Evolutionary conservation across 176 grass and related monocot species (phyloP).

Genomic region (Oryza longistaminata): DNA sequence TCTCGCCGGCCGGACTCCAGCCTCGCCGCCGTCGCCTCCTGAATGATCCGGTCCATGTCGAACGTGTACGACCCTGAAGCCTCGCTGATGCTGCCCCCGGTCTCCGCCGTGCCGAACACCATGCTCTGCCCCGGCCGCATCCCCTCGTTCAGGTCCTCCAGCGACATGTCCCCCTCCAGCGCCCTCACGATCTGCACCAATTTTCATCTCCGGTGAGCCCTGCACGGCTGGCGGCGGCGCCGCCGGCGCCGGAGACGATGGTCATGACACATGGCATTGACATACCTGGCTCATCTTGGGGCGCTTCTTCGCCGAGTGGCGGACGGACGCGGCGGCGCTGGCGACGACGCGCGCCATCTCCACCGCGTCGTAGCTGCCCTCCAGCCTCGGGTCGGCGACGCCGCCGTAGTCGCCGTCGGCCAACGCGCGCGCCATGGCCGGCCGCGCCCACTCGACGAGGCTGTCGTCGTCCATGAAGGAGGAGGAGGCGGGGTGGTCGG

Average conservation of each 20-base stretch:
- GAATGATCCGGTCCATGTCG: constrained; percentile 38
- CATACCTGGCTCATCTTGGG: constrained; percentile 79
- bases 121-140: constrained; percentile 61
- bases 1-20: constrained; percentile 29
- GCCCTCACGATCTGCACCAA: constrained; percentile 63
- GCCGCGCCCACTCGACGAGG: constrained; percentile 71
- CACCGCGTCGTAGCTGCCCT: constrained; percentile 53
- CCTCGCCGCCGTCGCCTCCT: constrained; percentile 32
- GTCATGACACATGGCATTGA: neutral
- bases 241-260: neutral
- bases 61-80: constrained; percentile 16
- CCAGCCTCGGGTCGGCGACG: constrained; percentile 52
- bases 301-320: constrained; percentile 56
- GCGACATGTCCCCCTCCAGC: constrained; percentile 61
- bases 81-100: constrained; percentile 22
- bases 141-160: constrained; percentile 72
- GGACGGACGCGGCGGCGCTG: constrained; percentile 56
- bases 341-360: constrained; percentile 68
- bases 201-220: neutral
- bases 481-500: neutral
- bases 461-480: constrained; percentile 52
- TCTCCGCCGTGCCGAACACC: constrained; percentile 42
- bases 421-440: constrained; percentile 52
- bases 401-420: constrained; percentile 64
- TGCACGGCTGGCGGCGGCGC: neutral